phyloP scores from a whole-genome alignment of 2,329 filamentous ascomycete species.

The Ophiocordyceps camponoti-saundersi region DNA sequence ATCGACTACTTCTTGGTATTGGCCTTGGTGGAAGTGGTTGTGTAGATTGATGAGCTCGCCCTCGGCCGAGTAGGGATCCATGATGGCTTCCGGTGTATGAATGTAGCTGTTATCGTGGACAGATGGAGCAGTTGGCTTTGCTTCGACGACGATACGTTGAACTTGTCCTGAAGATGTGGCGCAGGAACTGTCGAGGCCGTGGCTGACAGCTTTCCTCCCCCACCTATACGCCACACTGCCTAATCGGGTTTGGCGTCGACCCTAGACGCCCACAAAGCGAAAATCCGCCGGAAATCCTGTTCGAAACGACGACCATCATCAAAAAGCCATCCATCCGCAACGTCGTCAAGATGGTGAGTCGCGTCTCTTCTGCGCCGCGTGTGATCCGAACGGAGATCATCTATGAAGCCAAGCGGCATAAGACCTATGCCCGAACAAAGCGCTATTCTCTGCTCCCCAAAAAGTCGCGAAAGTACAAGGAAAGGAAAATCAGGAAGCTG shows the following conservation, averaged over 20 bases:
- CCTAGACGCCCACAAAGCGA: slow-evolving; percentile 26
- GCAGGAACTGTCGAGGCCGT: neutral
- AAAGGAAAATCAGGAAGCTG: slow-evolving; percentile 6
- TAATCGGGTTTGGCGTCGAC: slow-evolving; percentile 18
- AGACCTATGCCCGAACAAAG: too few species aligned
- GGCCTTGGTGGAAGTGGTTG: slow-evolving; percentile 59
- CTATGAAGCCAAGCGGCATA: too few species aligned
- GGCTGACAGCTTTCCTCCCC: neutral
- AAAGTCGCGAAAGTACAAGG: neutral
- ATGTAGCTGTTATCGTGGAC: neutral
- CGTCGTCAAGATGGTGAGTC: slow-evolving; percentile 33
- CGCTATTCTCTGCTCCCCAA: too few species aligned
- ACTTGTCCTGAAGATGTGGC: neutral
- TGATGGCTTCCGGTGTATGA: slow-evolving; percentile 15
- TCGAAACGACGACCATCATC: slow-evolving; percentile 18
- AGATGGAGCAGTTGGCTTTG: neutral
- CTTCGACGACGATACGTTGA: neutral
- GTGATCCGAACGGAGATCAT: too few species aligned
- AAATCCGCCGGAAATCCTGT: slow-evolving; percentile 25
- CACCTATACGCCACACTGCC: slow-evolving; percentile 9
- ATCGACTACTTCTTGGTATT: slow-evolving; percentile 74
- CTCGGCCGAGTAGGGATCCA: slow-evolving; percentile 56
- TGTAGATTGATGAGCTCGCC: slow-evolving; percentile 57
- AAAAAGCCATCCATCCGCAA: slow-evolving; percentile 20
- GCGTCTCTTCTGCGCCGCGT: slow-evolving; percentile 2